Evolutionary conservation across 305 asterid genomes (phyloP).

Genomic region (Withania somnifera): DNA sequence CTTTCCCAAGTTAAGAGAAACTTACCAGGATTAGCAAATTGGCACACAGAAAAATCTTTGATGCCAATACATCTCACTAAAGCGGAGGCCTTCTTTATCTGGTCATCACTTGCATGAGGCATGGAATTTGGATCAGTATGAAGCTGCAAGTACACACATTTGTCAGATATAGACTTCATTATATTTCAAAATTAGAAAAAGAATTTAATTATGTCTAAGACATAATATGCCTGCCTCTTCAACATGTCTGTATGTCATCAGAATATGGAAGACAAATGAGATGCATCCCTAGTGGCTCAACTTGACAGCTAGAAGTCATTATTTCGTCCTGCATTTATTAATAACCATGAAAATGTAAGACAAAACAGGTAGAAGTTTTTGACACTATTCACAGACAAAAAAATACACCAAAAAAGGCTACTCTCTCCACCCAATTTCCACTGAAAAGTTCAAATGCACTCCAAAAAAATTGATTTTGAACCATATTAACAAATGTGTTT

Average conservation of each 20-base stretch:
- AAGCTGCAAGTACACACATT: constrained; percentile 46
- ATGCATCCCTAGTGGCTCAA: constrained; percentile 98
- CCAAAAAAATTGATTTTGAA: neutral
- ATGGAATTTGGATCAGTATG: constrained; percentile 32
- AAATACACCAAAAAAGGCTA: neutral
- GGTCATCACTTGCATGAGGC: constrained; percentile 74
- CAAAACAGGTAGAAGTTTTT: neutral
- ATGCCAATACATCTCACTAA: constrained; percentile 70
- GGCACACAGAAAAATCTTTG: constrained; percentile 84
- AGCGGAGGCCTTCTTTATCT: constrained; percentile 57
- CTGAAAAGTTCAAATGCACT: neutral
- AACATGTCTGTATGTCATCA: constrained; percentile 75
- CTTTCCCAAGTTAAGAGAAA: neutral
- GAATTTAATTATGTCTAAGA: neutral
- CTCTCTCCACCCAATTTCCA: neutral
- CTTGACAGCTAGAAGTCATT: constrained; percentile 60
- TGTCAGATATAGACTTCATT: neutral
- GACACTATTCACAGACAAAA: neutral
- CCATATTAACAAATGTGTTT: neutral
- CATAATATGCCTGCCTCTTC: constrained; percentile 56
- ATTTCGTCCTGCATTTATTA: constrained; percentile 62
- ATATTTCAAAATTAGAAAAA: neutral
- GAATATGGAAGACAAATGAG: constrained; percentile 90
- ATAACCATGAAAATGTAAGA: neutral
- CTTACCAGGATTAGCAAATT: constrained; percentile 87